Conservation (phyloP, 2,329 filamentous ascomycete species). For the Penicillium decumbens region DNA sequence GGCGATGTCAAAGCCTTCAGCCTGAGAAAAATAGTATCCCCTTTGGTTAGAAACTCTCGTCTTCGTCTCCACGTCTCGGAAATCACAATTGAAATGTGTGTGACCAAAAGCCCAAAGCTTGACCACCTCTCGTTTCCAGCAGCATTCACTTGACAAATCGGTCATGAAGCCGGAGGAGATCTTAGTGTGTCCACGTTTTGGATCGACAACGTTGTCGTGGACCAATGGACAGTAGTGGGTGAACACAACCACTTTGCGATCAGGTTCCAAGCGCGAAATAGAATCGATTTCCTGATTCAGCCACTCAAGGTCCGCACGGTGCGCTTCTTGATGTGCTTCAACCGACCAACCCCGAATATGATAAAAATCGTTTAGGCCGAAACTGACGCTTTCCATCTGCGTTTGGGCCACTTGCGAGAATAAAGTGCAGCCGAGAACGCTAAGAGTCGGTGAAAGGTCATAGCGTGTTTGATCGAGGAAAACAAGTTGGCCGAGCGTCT, state of each 20-base stretch:
- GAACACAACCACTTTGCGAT: constrained; percentile 2
- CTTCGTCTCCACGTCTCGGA: constrained; percentile 19
- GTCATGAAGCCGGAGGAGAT: constrained; percentile 37
- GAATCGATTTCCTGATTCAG: constrained; percentile 6
- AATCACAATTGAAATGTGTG: constrained; percentile 39
- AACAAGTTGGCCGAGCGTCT: too few relatives aligned
- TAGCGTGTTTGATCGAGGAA: too few relatives aligned
- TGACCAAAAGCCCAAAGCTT: constrained; percentile 41
- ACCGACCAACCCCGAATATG: too few relatives aligned
- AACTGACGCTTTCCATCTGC: too few relatives aligned
- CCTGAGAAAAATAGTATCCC: constrained; percentile 33
- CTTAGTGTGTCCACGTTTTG: constrained; percentile 21
- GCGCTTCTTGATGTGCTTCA: too few relatives aligned
- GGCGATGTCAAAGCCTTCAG: constrained; percentile 31
- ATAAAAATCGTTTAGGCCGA: too few relatives aligned
- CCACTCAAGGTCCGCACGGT: constrained; percentile 8
- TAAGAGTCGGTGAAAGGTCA: too few relatives aligned
- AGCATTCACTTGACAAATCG: constrained; percentile 34
- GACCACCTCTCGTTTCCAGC: constrained; percentile 34
- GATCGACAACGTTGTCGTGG: constrained; percentile 18
- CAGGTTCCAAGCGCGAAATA: constrained; percentile 9
- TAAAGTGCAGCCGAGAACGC: too few relatives aligned
- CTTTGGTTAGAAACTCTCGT: constrained; percentile 37
- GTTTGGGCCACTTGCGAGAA: too few relatives aligned
- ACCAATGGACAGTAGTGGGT: constrained; percentile 4